These are phyloP conservation scores for Eremomyces bilateralis DNA, from an alignment of 495 filamentous ascomycete genomes.

Conservation along the genomic window DNA sequence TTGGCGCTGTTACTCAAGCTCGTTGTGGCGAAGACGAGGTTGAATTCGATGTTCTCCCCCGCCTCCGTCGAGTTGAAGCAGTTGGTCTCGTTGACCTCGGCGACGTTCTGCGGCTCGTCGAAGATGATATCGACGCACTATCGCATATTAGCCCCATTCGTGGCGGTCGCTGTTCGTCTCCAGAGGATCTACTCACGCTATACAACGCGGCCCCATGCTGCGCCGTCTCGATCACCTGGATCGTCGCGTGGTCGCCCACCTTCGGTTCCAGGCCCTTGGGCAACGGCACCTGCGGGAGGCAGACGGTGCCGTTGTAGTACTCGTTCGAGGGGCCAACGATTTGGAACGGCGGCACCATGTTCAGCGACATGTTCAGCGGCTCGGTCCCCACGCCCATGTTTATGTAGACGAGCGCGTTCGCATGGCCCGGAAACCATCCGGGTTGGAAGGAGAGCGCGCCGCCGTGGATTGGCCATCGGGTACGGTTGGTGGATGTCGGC, in stretches of 20 bases:
- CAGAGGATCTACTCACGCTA: constrained; percentile 41
- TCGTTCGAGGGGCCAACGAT: constrained; percentile 64
- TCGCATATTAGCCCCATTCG: constrained; percentile 3
- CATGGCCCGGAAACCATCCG: constrained; percentile 88
- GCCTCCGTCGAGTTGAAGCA: constrained; percentile 57
- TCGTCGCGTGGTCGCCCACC: constrained; percentile 74
- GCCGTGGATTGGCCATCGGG: constrained; percentile 73
- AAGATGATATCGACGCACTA: constrained; percentile 88
- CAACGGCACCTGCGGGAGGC: constrained; percentile 75
- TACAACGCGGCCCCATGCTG: constrained; percentile 77
- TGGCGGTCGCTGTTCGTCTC: constrained; percentile 3
- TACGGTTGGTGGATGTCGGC: constrained; percentile 56
- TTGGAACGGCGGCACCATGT: constrained; percentile 67
- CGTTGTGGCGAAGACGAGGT: constrained; percentile 44
- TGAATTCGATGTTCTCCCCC: constrained; percentile 54
- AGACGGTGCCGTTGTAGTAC: constrained; percentile 70
- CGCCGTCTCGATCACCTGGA: constrained; percentile 80
- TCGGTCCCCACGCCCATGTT: constrained; percentile 73
- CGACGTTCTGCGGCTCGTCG: constrained; percentile 50
- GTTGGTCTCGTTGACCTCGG: constrained; percentile 50
- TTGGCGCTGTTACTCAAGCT: constrained; percentile 6
- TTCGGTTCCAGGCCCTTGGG: constrained; percentile 51
- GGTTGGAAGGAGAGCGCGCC: constrained; percentile 77
- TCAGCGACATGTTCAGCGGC: constrained; percentile 74
- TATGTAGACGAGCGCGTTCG: constrained; percentile 70